Evolutionary conservation across 306 rosid genomes (phyloP), one percentile per base, ranked within the genome.

Genomic region (Lablab purpureus): DNA sequence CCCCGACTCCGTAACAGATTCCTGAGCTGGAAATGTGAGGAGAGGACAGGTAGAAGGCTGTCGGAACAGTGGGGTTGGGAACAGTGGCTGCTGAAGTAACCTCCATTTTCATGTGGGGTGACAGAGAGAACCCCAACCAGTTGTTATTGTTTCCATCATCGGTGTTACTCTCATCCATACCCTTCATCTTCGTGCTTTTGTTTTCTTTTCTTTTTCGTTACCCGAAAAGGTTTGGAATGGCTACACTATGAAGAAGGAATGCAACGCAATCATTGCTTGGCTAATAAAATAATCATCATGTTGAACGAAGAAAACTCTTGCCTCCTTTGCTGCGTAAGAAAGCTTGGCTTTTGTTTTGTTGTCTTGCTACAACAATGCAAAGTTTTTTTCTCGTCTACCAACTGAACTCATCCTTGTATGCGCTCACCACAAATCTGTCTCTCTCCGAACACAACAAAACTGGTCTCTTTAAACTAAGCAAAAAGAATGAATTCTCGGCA

Each of bases 81-180:
- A 41, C 67, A 27, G 81, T 14, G 11, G 63, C 51, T 52, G 87
- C 62, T 52, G 87, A 46, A 80, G 85, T 9, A 27, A 36, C 81
- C 81, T 90, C 93, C 91, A 89, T 88, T 85, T 90, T 90, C 91
- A 89, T 87, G 70, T 93, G 92, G 71, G 98, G 98, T 41, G 94
- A 91, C 69, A 93, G 97, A 83, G 98, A 95, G 74, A 96, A 95
- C 5, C 97, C 99, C 87, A 96, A 82, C 98, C 99, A 96, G 94
- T 87, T 85, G 51, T 69, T 88, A 74, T 86, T 79, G 75, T 55
- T 80, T 43, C 71, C 79, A 51, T 81, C 85, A 36, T 65, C 84
- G 55, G 47, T 70, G 58, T 76, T 79, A 34, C 70, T 84, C 78
- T 89, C 94, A 77, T 84, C 85, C 86, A 89, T 89, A 58, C 91